A percentile compares a stretch with the other conserved stretches of the same genome.
These are phyloP conservation scores for Coleophoma eucalyptorum DNA, from an alignment of 2,329 filamentous ascomycete genomes.

Conservation along the genomic window DNA sequence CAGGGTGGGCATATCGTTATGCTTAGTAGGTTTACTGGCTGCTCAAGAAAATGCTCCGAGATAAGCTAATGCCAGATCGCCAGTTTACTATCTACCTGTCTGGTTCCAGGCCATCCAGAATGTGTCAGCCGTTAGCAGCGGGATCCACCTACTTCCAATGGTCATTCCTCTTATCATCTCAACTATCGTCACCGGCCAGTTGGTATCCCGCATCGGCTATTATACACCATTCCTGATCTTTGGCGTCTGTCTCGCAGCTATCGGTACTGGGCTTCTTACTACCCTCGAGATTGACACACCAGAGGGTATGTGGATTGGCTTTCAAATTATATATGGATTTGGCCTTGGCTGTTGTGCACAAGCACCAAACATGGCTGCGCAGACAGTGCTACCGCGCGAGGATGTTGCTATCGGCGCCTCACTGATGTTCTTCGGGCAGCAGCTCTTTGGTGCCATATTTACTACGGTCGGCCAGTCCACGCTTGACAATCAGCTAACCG, in stretches of 20 bases:
- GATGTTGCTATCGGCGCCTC: conserved; percentile 43
- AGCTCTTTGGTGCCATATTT: neutral
- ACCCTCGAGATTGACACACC: conserved; percentile 32
- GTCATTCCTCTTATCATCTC: conserved; percentile 14
- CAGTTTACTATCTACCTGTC: conserved; percentile 10
- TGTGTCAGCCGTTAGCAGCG: neutral
- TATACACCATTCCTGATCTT: conserved; percentile 38
- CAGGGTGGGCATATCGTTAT: conserved; percentile 24
- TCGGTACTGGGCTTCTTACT: conserved; percentile 36
- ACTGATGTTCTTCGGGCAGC: conserved; percentile 5
- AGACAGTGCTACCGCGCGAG: conserved; percentile 34
- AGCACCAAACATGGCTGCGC: conserved; percentile 19
- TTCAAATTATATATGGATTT: conserved; percentile 40
- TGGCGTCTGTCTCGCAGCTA: conserved; percentile 32
- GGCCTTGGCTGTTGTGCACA: conserved; percentile 40
- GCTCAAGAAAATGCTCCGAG: too few species aligned
- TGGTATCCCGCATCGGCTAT: conserved; percentile 25
- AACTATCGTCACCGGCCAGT: conserved; percentile 19
- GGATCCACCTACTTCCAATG: conserved; percentile 1
- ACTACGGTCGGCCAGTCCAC: neutral
- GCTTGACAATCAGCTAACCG: neutral
- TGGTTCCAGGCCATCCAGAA: conserved; percentile 4
- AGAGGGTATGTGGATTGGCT: conserved; percentile 42
- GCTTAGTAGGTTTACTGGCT: too few species aligned
- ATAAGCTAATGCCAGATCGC: too few species aligned